Conservation (phyloP, 1,139 yeast species). For the Diutina siamensis region DNA sequence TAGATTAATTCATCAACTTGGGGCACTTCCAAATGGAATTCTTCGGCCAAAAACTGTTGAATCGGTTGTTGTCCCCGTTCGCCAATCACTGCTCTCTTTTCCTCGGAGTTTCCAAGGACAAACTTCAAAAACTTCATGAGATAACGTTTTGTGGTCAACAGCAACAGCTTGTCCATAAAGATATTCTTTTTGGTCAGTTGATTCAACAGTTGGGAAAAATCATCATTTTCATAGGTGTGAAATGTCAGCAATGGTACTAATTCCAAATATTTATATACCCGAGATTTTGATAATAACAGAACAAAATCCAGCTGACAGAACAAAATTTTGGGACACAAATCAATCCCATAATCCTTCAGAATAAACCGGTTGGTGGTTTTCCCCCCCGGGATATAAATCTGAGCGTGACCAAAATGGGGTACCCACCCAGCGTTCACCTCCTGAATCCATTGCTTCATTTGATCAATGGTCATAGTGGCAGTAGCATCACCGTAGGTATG, state of each 20-base stretch:
- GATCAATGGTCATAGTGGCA: slow-evolving; percentile 80
- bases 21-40: slow-evolving; percentile 60
- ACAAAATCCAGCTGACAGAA: slow-evolving; percentile 84
- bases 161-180: slow-evolving; percentile 76
- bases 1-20: slow-evolving; percentile 76
- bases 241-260: slow-evolving; percentile 81
- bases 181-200: slow-evolving; percentile 77
- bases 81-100: slow-evolving; percentile 27
- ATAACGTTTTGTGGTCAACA: slow-evolving; percentile 66
- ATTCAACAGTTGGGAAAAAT: slow-evolving; percentile 67
- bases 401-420: slow-evolving; percentile 45
- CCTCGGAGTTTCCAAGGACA: slow-evolving; percentile 47
- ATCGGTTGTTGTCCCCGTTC: slow-evolving; percentile 48
- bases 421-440: slow-evolving; percentile 43
- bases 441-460: slow-evolving; percentile 69
- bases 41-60: slow-evolving; percentile 41
- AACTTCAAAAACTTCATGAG: slow-evolving; percentile 91
- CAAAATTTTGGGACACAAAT: slow-evolving; percentile 76
- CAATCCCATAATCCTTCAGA: slow-evolving; percentile 75
- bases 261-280: slow-evolving; percentile 86
- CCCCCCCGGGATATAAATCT: slow-evolving; percentile 58
- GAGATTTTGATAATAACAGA: slow-evolving; percentile 62
- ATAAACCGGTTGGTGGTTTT: slow-evolving; percentile 32
- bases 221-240: slow-evolving; percentile 86
- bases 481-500: slow-evolving; percentile 80